Evolutionary conservation across 805 yeast species (phyloP), one percentile per base, ranked within the genome.

Genomic region (Metschnikowia peoriensis): DNA sequence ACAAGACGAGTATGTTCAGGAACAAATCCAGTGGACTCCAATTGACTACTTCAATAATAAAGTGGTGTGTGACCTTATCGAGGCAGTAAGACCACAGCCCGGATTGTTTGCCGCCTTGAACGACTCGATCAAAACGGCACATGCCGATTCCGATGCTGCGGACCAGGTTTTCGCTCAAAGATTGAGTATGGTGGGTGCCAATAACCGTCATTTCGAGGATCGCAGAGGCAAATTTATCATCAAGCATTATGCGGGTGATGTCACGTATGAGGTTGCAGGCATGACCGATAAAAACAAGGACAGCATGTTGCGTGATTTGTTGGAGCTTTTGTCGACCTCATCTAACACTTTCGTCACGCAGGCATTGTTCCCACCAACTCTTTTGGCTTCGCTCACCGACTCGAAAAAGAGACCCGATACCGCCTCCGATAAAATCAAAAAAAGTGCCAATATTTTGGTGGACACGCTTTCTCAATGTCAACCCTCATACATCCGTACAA

Each of bases 231-330:
- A 94, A 68, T 94, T 94, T 61, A 75, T 94, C 50, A 83, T 94
- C 65, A 92, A 89, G 72, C 99, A 94, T 72, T 94, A 94, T 73
- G 99, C 99, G 22, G 99, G 99, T 66, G 99, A 94, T 73, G 99
- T 94, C 45, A 88, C 91, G 11, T 94, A 94, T 66, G 97, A 92
- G 57, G 85, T 92, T 49, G 74, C 78, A 32, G 87, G 88, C 7
- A 91, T 94, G 89, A 94, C 99, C 2, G 98, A 94, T 69, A 94
- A 94, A 71, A 94, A 94, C 70, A 94, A 94, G 71, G 99, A 94
- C 68, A 93, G 89, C 62, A 78, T 94, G 80, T 83, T 89, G 70
- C 87, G 89, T 66, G 97, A 92, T 71, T 75, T 94, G 63, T 78
- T 91, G 53, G 94, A 92, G 60, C 72, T 94, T 64, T 74, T 94